Conservation (phyloP, 2,329 filamentous ascomycete genomes). For the Hymenoscyphus scutula region DNA sequence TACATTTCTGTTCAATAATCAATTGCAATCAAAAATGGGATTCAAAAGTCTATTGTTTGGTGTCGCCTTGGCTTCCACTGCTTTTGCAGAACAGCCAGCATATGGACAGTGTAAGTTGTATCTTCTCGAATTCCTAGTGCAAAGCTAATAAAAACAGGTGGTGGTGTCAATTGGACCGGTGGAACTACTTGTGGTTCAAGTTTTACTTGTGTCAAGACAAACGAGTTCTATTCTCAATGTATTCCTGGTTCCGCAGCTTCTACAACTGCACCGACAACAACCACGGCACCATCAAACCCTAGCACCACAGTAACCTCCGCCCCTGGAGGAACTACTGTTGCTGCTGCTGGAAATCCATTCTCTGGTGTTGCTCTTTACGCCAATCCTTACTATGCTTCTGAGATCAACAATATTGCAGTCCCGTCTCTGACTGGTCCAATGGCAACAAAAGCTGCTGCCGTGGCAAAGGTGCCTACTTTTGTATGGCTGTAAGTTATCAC, state of each 20-base stretch:
- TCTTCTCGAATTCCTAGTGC: neutral
- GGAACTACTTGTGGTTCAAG: conserved; percentile 32
- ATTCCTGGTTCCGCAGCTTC: conserved; percentile 19
- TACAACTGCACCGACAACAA: conserved; percentile 18
- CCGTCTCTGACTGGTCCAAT: conserved; percentile 58
- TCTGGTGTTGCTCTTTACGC: conserved; percentile 48
- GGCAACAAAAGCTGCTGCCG: conserved; percentile 48
- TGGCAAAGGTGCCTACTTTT: conserved; percentile 50
- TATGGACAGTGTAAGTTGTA: conserved; percentile 33
- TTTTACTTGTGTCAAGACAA: conserved; percentile 28
- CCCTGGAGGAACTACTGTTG: conserved; percentile 25
- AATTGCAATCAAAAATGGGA: conserved; percentile 24
- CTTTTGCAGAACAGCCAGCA: conserved; percentile 28
- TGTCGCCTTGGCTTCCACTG: conserved; percentile 34
- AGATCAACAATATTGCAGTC: conserved; percentile 54
- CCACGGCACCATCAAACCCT: conserved; percentile 21
- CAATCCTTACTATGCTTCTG: conserved; percentile 52
- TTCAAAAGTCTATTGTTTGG: conserved; percentile 32
- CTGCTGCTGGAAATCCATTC: conserved; percentile 52
- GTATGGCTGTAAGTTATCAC: conserved; percentile 47
- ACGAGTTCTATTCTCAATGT: conserved; percentile 34
- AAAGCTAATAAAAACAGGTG: conserved; percentile 24
- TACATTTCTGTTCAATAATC: too few species aligned
- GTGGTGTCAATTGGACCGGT: conserved; percentile 30
- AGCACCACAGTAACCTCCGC: conserved; percentile 17